These are phyloP conservation scores for Cymodocea nodosa DNA, from an alignment of 116 monocot species.

Conservation along the genomic window DNA sequence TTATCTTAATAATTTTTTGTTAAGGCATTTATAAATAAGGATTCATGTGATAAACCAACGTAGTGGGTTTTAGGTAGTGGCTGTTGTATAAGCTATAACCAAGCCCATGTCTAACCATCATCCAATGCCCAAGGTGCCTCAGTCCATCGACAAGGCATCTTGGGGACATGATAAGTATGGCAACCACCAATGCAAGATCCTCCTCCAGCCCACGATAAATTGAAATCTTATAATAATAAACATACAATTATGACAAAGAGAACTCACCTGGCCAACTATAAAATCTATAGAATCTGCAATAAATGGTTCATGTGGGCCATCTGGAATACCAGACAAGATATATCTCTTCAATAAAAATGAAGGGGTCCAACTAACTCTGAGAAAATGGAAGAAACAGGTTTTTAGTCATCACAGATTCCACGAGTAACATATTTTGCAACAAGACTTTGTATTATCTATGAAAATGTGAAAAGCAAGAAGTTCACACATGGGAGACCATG, in stretches of 20 bases:
- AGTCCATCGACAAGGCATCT: no score
- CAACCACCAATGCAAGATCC: no score
- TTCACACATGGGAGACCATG: constrained; percentile 86
- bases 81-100: no score
- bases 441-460: neutral
- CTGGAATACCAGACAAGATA: constrained; percentile 79
- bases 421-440: constrained; percentile 4
- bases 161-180: no score
- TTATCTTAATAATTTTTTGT: no score
- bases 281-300: constrained; percentile 96
- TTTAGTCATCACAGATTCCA: constrained; percentile 1
- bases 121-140: no score
- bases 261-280: constrained; percentile 75
- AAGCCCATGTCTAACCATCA: no score
- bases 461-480: constrained; percentile 2
- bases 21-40: no score
- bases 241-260: neutral
- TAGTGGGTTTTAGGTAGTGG: no score
- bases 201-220: no score
- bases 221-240: no score
- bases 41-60: no score
- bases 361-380: constrained; percentile 89
- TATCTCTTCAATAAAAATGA: constrained; percentile 96
- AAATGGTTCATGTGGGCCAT: constrained; percentile 97
- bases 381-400: neutral